Evolutionary conservation across 305 asterid genomes (phyloP).

Genomic region (Solanum hybrid): DNA sequence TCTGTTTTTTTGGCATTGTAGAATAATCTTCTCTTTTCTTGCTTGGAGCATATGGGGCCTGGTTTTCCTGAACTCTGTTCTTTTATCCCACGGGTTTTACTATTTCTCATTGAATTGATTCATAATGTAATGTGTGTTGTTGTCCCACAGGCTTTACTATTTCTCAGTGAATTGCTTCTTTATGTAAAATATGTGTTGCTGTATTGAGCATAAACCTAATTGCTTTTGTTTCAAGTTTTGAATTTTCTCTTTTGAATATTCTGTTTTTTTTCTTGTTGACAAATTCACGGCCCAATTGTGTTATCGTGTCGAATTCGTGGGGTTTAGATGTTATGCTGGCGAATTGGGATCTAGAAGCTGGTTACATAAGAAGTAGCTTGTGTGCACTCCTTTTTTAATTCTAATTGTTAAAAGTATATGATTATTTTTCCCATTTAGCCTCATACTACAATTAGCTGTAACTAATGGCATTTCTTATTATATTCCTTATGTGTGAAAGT

Average conservation of each 20-base stretch:
- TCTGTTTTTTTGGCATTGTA: slow-evolving; percentile 6
- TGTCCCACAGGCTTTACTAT: neutral
- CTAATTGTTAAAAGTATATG: neutral
- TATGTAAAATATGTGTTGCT: neutral
- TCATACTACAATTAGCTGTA: neutral
- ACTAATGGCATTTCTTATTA: neutral
- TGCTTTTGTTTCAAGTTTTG: neutral
- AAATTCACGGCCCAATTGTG: neutral
- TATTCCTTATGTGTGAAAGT: neutral
- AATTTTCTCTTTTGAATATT: neutral
- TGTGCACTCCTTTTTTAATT: neutral
- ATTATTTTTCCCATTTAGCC: neutral
- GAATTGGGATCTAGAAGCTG: neutral
- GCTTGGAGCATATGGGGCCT: neutral
- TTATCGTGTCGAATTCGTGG: neutral
- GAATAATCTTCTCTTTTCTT: neutral
- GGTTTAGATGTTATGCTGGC: neutral
- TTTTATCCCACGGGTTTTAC: neutral
- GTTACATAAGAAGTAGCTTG: neutral
- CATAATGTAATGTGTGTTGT: neutral
- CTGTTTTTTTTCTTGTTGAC: neutral
- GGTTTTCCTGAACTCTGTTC: neutral
- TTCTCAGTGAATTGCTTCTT: neutral
- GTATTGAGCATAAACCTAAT: neutral
- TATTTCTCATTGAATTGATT: neutral